Percentiles rank a stretch among this genome's conserved stretches.
Conservation (phyloP, 257 asterid genomes). For the Cordia subcordata region DNA sequence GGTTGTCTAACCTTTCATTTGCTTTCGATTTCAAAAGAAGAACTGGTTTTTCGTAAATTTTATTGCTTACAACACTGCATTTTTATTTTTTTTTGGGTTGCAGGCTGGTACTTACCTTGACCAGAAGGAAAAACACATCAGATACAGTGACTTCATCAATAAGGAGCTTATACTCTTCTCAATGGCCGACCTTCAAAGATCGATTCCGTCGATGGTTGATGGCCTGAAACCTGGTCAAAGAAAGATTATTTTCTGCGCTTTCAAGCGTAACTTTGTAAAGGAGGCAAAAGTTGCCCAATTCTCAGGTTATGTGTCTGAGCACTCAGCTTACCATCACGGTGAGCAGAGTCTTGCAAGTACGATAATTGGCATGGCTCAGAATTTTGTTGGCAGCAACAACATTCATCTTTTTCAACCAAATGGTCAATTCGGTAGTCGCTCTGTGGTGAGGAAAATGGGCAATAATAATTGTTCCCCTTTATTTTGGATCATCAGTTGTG, state of each 20-base stretch:
- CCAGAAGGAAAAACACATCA: conserved; percentile 57
- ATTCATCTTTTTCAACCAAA: conserved; percentile 81
- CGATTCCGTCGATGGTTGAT: conserved; percentile 98
- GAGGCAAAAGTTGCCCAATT: conserved; percentile 94
- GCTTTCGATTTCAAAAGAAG: not conserved
- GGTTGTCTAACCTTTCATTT: conserved; percentile 29
- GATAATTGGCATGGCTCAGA: conserved; percentile 97
- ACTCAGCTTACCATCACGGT: conserved; percentile 98
- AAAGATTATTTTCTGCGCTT: conserved; percentile 87
- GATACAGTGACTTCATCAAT: conserved; percentile 84
- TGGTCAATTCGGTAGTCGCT: conserved; percentile 97
- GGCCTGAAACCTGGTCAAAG: conserved; percentile 98
- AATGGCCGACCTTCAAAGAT: conserved; percentile 91
- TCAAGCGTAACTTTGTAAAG: conserved; percentile 78
- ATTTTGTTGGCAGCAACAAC: conserved; percentile 91
- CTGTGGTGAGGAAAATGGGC: conserved; percentile 45
- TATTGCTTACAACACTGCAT: not conserved
- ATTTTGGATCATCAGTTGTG: not conserved
- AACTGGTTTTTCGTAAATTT: not conserved
- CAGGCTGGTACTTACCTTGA: conserved; percentile 96
- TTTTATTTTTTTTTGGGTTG: conserved; percentile 11
- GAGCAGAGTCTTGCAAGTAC: conserved; percentile 93
- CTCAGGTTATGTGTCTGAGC: conserved; percentile 97
- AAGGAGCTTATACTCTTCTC: conserved; percentile 94
- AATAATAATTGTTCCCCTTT: not conserved